Base-by-base conservation (phyloP, 2,329 filamentous ascomycete genomes). In the Sporothrix globosa region DNA sequence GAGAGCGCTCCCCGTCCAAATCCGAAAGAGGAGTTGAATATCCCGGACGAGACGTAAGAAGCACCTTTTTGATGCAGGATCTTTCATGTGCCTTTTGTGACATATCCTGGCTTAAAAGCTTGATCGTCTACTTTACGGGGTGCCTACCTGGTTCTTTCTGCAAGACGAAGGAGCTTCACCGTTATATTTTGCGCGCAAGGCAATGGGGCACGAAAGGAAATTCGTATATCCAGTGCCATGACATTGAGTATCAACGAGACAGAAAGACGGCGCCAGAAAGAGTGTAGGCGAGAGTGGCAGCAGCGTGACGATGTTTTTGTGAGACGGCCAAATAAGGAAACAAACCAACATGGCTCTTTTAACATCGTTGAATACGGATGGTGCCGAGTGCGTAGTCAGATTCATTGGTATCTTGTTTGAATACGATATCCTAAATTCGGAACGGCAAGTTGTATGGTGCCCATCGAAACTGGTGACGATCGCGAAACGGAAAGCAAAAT, bases 151-250 rank as follows among this genome's bases (percentile, higher is more conserved):
- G 19, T 7, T 52, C 27, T 24, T 17, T 41, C 46, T 67, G 65
- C 50, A 27, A 41, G 48, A 34, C 50, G n/a, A 67, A 50, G 34
- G 50, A 67, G 44, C 50, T 67, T 46, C 65, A 66, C 63, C 63
- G 63, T 53, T 52, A 27, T 14, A n/a, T 66, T 39, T 14, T 60
- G 17, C 14, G 27, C 13, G 46, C 14, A 11, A n/a, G 9, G 39
- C 58, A 61, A 60, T 44, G 41, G 41, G 3, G 14, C 14, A 44
- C 3, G 44, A 41, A 61, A 24, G 44, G 1, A 21, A 10, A 19
- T 9, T 50, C 24, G 61, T 65, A 30, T 50, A 21, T 66, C 27
- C 63, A 66, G 27, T 68, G 67, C 39, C 67, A 68, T 53, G 53
- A 67, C 65, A 67, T 44, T 50, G 44, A 44, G 50, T 34, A 67